These are phyloP conservation scores for Penicillium capsulatum DNA, from an alignment of 2,329 filamentous ascomycete species.

Conservation along the genomic window DNA sequence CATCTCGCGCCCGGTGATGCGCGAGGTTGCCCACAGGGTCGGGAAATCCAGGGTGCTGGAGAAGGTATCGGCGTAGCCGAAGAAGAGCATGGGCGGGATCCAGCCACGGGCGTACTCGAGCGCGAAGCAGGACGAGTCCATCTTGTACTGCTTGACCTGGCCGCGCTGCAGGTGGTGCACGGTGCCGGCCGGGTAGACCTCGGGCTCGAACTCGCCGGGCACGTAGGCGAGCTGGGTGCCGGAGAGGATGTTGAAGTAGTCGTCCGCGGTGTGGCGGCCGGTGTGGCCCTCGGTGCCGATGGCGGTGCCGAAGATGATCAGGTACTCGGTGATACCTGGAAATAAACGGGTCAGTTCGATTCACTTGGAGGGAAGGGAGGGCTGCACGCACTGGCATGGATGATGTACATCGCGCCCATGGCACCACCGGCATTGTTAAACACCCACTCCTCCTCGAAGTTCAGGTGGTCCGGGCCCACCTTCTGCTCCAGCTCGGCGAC, in stretches of 20 bases:
- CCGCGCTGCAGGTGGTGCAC: slow-evolving; percentile 51
- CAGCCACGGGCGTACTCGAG: slow-evolving; percentile 57
- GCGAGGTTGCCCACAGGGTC: slow-evolving; percentile 76
- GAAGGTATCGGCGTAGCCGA: slow-evolving; percentile 78
- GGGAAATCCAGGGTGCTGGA: slow-evolving; percentile 76
- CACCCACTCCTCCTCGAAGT: slow-evolving; percentile 74
- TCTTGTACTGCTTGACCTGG: slow-evolving; percentile 68
- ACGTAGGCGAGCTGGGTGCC: slow-evolving; percentile 39
- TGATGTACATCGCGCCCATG: slow-evolving; percentile 88
- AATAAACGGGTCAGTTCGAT: slow-evolving; percentile 4
- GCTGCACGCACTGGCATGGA: slow-evolving; percentile 71
- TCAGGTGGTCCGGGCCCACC: slow-evolving; percentile 52
- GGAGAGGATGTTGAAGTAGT: slow-evolving; percentile 85
- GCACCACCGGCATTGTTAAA: slow-evolving; percentile 90
- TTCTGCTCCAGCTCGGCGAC: slow-evolving; percentile 61
- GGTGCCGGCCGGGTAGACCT: slow-evolving; percentile 37
- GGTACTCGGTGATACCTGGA: slow-evolving; percentile 69
- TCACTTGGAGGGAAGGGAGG: not conserved
- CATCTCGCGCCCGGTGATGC: slow-evolving; percentile 73
- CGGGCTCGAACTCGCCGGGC: slow-evolving; percentile 37
- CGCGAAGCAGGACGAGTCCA: slow-evolving; percentile 37
- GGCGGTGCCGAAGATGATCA: slow-evolving; percentile 72
- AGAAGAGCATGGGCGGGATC: slow-evolving; percentile 90
- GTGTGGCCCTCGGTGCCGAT: slow-evolving; percentile 80
- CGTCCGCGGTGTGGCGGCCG: slow-evolving; percentile 84